These are phyloP conservation scores for Sclerotiophoma versabilis DNA, from an alignment of 2,329 filamentous ascomycete genomes.

Conservation along the genomic window DNA sequence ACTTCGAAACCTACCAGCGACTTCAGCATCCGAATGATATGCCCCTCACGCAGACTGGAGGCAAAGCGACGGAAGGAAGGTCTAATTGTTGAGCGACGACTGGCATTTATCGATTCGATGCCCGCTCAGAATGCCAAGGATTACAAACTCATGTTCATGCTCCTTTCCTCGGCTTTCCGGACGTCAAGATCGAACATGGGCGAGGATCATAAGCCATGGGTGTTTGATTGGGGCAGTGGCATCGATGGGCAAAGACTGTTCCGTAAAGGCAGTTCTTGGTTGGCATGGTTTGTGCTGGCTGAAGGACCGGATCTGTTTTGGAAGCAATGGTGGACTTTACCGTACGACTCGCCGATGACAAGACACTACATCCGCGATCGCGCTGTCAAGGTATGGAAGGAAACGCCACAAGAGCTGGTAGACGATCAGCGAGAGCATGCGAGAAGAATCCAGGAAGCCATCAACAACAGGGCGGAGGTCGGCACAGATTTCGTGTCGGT, in stretches of 20 bases:
- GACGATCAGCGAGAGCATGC: conserved; percentile 31
- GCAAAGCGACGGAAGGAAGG: conserved; percentile 29
- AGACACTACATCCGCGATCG: conserved; percentile 40
- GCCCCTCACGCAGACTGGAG: conserved; percentile 27
- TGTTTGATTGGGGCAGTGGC: conserved; percentile 39
- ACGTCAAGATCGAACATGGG: conserved; percentile 35
- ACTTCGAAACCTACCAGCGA: conserved; percentile 21
- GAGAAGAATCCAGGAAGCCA: conserved; percentile 26
- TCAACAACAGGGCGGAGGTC: conserved; percentile 27
- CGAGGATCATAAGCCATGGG: conserved; percentile 33
- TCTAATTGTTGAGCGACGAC: conserved; percentile 24
- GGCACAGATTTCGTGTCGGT: conserved; percentile 19
- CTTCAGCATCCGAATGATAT: conserved; percentile 21
- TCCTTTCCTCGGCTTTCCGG: conserved; percentile 38
- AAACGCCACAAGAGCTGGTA: conserved; percentile 23
- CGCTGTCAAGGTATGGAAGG: conserved; percentile 30
- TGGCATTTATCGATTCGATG: conserved; percentile 32
- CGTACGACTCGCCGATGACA: conserved; percentile 17
- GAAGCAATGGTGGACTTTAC: conserved; percentile 41
- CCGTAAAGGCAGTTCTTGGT: conserved; percentile 39
- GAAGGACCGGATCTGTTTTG: conserved; percentile 43
- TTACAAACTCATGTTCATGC: conserved; percentile 42
- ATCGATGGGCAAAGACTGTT: conserved; percentile 35
- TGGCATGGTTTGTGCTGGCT: conserved; percentile 43
- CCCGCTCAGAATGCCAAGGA: conserved; percentile 30